A percentile compares a stretch with the other conserved stretches of the same genome.
Evolutionary conservation across 768 basidiomycete species (phyloP).

Genomic region (Mycena filopes): DNA sequence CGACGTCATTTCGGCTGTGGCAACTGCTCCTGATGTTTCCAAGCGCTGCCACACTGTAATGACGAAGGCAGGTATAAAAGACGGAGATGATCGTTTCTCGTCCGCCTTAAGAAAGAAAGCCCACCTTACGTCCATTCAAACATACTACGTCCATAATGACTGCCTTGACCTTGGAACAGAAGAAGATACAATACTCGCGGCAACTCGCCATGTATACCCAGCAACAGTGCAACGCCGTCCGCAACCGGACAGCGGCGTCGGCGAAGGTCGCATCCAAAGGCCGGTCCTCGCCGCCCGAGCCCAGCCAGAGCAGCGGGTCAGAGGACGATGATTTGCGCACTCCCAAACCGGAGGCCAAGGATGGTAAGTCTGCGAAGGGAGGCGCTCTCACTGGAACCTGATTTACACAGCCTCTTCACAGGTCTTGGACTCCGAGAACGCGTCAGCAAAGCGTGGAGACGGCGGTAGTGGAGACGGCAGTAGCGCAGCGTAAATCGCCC

Average conservation of each 20-base stretch:
- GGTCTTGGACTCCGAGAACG: constrained; percentile 21
- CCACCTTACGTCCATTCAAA: constrained; percentile 4
- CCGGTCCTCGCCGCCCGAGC: neutral
- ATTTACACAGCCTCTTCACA: constrained; percentile 27
- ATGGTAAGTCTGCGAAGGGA: constrained; percentile 3
- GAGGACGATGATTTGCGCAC: constrained; percentile 17
- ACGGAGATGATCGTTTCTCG: neutral
- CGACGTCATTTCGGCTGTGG: constrained; percentile 28
- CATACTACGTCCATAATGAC: constrained; percentile 40
- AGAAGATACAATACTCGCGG: constrained; percentile 51
- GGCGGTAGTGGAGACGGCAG: constrained; percentile 5
- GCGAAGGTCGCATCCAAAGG: neutral
- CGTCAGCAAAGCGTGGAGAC: constrained; percentile 33
- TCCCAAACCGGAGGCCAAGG: constrained; percentile 21
- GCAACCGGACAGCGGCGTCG: constrained; percentile 12
- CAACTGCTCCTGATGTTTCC: constrained; percentile 28
- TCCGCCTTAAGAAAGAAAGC: neutral
- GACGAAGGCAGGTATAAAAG: constrained; percentile 29
- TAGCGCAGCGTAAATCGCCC: no score
- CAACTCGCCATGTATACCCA: constrained; percentile 55
- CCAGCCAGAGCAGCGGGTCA: neutral
- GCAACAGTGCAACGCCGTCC: constrained; percentile 51
- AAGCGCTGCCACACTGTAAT: constrained; percentile 37
- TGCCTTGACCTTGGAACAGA: constrained; percentile 48
- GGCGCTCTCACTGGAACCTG: constrained; percentile 1